Base-by-base conservation (phyloP, 2,329 filamentous ascomycete genomes). In the Pezicula neosporulosa region DNA sequence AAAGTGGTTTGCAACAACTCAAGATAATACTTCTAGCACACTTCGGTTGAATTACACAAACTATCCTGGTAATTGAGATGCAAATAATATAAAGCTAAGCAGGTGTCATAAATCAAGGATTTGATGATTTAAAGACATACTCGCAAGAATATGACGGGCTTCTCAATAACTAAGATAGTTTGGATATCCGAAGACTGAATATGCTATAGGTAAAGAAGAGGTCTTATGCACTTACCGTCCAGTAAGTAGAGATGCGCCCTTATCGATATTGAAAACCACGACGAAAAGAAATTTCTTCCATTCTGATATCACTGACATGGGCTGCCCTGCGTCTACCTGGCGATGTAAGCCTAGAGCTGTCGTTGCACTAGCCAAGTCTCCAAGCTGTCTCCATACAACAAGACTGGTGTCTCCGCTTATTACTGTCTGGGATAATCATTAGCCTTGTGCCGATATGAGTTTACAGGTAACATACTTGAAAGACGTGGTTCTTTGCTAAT, bases 171-270 rank as follows among this genome's bases (percentile, higher is more conserved):
- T 9, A 24, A 10, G 6, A 33, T 33, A 33, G 7, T 33, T 13
- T 33, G 30, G 7, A 33, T 10, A 33, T 10, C 9, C 30, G 8
- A 33, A 33, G 7, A 24, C 6, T 5, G 39, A 8, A 42, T 19
- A 19, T 42, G 10, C 24, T 9, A 5, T 24, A 24, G 10, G 24
- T 12, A 42, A 21, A 7, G 24, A 42, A 9, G 30, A 33, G 30
- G 9, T 33, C 12, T 33, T 13, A 33, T 33, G 4, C 9, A 13
- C 39, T 42, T 19, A 42, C 39, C 39, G 18, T 19, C 81, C 81
- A 1, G 75, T 73, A 43, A 82, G 81, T 0, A 76, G 71, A 0
- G 77, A 73, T 0, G 70, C 66, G 8, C 72, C 72, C 41, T 82
- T 81, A 58, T 84, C 80, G 8, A 72, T 58, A 33, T 63, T 67